Evolutionary conservation across 2,329 filamentous ascomycete genomes (phyloP), one percentile per base, ranked within the genome.

Genomic region (Monosporascus sp.): DNA sequence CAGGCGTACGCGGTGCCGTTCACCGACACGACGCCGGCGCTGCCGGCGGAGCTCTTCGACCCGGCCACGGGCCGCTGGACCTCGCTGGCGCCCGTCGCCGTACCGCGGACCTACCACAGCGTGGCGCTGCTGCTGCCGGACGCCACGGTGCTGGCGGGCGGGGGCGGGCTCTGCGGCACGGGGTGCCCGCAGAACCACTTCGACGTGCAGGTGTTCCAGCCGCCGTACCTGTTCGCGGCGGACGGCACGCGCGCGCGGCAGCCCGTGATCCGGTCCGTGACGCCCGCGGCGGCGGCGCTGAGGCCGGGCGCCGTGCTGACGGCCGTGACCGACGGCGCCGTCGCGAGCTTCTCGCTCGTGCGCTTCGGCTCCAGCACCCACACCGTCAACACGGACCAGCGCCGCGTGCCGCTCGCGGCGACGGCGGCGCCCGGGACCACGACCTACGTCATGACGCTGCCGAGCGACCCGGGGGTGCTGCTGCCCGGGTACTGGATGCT

Each of bases 371-470:
- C 70, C 1, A 65, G 66, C 1, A 80, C 78, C 1, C 77, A 80
- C 56, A 72, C 75, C 1, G 72, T 80, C 20, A 75, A 82, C 53
- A 80, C 76, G 0, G 79, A 82, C 60, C 77, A 81, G 63, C 62
- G 79, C 11, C 71, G 77, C 5, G 71, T 81, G 49, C 64, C 72
- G 25, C 60, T 75, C 18, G 64, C 63, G 1, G 51, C 61, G 2
- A 50, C 50, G 4, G 54, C 49, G 14, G 54, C 46, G 14, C 49
- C 50, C 9, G 64, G 64, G 2, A 20, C 20, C n/a, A 64, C 59
- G 6, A 66, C 57, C 9, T 74, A 73, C 48, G 69, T 58, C 0
- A 57, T 76, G 11, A 64, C 54, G 1, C 60, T 79, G 6, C 75
- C 76, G 0, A 53, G 54, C 6, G 76, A 79, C 55, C 53, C 73